Evolutionary conservation across 2,329 filamentous ascomycete genomes (phyloP), one percentile per base, ranked within the genome.

Genomic region (Colletotrichum sp.): DNA sequence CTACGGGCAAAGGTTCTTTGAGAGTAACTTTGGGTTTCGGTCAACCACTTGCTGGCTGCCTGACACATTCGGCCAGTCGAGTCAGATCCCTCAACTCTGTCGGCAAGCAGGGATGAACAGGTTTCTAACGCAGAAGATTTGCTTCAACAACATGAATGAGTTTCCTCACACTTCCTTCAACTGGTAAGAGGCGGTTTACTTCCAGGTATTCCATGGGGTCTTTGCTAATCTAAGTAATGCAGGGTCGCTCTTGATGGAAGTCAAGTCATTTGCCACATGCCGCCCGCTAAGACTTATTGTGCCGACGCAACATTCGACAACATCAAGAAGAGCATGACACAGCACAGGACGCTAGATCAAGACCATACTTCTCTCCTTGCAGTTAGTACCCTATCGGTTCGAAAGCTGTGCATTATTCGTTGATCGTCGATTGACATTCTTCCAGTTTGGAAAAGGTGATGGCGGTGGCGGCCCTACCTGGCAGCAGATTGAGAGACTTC

Each of bases 101-200:
- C 90, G 92, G 15, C 86, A 93, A 4, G 91, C 92, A 15, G 92
- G 92, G 4, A 94, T 94, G 92, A 91, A 86, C 61, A 86, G 92
- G 5, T 94, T 94, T 83, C 90, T 94, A 77, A 94, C 92, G 0
- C 92, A 94, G 81, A 94, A 94, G 84, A 85, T 93, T 64, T 93
- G 92, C 84, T 94, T 92, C 91, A 94, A 94, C 84, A 94, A 93
- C 80, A 93, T 94, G 86, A 94, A 94, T 83, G 93, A 91, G 79
- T 94, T 94, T 83, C 92, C 92, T 0, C 92, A 94, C 76, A 94
- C 92, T 1, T 94, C 92, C 0, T 94, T 94, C 85, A 93, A 93
- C 79, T 94, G 92, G 92, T 78, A 36, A 36, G 12, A 15, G 32
- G 1, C 2, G 32, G 12, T 34, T 34, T 7, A 15, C 2, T 15